Conservation (phyloP, 2,329 filamentous ascomycete genomes). For the Immersiporthe knoxdaviesiana region DNA sequence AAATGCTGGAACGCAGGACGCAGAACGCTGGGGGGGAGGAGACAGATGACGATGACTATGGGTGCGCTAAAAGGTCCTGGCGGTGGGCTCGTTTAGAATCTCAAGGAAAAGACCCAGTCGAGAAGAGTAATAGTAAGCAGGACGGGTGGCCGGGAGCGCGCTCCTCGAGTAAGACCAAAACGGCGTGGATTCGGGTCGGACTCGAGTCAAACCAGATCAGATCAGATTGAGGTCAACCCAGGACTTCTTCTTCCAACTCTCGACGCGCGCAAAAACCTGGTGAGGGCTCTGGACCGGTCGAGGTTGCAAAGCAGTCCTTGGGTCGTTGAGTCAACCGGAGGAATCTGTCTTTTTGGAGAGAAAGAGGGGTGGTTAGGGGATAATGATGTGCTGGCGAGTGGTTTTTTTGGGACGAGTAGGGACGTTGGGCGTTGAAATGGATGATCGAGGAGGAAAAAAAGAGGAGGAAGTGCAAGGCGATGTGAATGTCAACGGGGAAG, state of each 20-base stretch:
- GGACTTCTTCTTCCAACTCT: neutral
- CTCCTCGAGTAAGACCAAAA: slow-evolving; percentile 15
- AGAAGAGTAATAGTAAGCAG: slow-evolving; percentile 17
- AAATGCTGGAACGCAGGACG: slow-evolving; percentile 10
- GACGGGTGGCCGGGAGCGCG: slow-evolving; percentile 7
- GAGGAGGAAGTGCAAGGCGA: slow-evolving; percentile 9
- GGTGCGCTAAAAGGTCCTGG: slow-evolving; percentile 1
- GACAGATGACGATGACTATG: slow-evolving; percentile 12
- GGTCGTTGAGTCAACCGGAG: neutral
- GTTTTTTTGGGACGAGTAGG: neutral
- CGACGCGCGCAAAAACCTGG: neutral
- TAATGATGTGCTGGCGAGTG: neutral
- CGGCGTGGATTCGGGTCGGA: slow-evolving; percentile 7
- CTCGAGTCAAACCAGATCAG: slow-evolving; percentile 7
- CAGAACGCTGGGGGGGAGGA: neutral
- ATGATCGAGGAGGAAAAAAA: neutral
- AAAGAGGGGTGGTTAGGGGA: neutral
- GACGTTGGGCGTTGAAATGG: slow-evolving; percentile 2
- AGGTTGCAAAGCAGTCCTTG: neutral
- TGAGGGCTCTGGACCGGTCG: neutral
- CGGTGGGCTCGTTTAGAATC: slow-evolving; percentile 9
- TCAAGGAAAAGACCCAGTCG: slow-evolving; percentile 2
- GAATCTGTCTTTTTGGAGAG: neutral
- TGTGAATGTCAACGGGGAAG: slow-evolving; percentile 1
- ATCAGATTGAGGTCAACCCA: neutral